Base-by-base conservation (phyloP, 1,139 yeast species). In the Fermentozyma sake region DNA sequence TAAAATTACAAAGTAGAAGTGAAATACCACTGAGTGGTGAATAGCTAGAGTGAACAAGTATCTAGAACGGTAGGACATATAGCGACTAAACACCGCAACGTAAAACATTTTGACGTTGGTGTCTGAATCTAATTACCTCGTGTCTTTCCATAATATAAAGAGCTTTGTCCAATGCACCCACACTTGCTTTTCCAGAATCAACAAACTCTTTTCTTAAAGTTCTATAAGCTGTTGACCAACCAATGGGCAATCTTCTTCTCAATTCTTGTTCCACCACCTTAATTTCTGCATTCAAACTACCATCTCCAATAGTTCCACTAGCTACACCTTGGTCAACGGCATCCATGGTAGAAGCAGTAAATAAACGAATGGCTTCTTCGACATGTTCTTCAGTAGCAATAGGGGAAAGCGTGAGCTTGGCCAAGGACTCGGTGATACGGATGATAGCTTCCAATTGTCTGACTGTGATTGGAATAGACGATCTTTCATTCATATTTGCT, bases 381-480 rank as follows among this genome's bases (percentile, higher is more conserved):
- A 91, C 98, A 50, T 93, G 97, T 38, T 76, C 81, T 42, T 79
- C 93, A 3, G 78, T 74, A 3, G 96, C 97, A 12, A 87, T 72
- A 1, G 96, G 93, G 7, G 81, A 72, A 31, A 93, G 65, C 32
- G 80, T 79, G 37, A 93, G 57, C 53, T 93, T 93, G 11, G 98
- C 98, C 35, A 93, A 65, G 3, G 96, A 77, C 58, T 93, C 99
- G 1, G 97, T 78, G 31, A 91, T 93, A 67, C 99, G 91, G 29
- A 91, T 77, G 43, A 93, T 86, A 23, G 99, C 98, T 59, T 93
- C 99, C 39, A 93, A 69, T 62, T 93, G 99, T 70, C 99, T 87
- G 23, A 93, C 79, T 0, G 99, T 93, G 48, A 93, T 91, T 14
- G 99, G 99, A 50, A 93, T 91, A 1, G 96, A 83, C 0, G 97